Base-by-base conservation (phyloP, 1,284 basidiomycete genomes). In the Neotropicomus parvogracilis region DNA sequence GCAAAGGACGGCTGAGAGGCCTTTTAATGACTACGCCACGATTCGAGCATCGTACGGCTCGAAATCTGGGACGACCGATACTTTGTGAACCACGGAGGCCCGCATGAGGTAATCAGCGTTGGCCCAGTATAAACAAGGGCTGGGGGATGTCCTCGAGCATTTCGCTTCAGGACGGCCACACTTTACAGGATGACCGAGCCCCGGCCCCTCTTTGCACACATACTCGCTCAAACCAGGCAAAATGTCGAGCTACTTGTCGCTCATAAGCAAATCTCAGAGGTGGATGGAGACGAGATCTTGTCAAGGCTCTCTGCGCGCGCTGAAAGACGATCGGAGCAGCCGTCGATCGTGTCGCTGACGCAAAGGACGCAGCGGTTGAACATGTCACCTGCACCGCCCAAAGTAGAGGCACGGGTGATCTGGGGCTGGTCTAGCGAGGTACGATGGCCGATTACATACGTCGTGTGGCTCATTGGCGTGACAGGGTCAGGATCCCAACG, bases 201-300 rank as follows among this genome's bases (percentile, higher is more conserved):
- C 29, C 44, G 54, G 16, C 14, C 43, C n/a, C 51, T 60, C 44
- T 51, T 63, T 43, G 53, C 53, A 26, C 53, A 87, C 58, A 70
- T 89, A 50, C 61, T 88, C 54, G 71, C 78, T 16, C 85, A 88
- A 59, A 80, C 85, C 1, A 77, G 79, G 52, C 69, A 75, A 50
- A 87, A 89, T 59, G 69, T 89, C 51, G 69, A 80, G 7, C 78
- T 89, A 55, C 77, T 89, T 32, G 73, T 79, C 16, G 55, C 73
- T 1, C 79, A 87, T 54, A 71, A 75, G 55, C 75, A 80, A 54
- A 78, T 88, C 51, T 72, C 80, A 6, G 66, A 71, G 32, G 57
- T 67, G 13, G 80, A 82, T 59, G 85, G 80, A 7, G 65, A 72
- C 8, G 70, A 70, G 35, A 79, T 87, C 54, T 62, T 81, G 29